phyloP scores from a whole-genome alignment of 306 rosid genomes.

The Malus asiatica region DNA sequence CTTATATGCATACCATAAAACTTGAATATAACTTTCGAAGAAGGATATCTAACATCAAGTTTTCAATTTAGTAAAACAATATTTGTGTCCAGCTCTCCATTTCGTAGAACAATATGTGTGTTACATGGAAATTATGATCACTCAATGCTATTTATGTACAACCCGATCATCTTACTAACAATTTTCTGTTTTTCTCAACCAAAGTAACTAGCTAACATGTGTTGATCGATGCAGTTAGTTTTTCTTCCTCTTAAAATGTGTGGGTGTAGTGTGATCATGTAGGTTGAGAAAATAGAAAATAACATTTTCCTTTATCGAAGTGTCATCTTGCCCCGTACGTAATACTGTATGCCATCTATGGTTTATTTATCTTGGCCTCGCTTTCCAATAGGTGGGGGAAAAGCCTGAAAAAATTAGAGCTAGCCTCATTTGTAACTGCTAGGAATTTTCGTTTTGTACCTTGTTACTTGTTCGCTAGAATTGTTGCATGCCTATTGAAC shows the following conservation, averaged over 20 bases:
- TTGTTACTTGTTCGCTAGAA: not conserved
- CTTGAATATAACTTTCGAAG: no score
- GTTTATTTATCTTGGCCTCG: not conserved
- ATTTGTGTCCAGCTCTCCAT: no score
- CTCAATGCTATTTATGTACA: no score
- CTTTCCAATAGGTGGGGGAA: not conserved
- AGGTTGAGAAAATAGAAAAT: not conserved
- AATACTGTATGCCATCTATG: not conserved
- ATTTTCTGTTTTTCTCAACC: no score
- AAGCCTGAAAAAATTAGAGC: not conserved
- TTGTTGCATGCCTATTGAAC: not conserved
- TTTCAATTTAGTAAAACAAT: no score
- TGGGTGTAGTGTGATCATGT: not conserved
- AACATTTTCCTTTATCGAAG: no score
- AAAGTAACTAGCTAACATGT: no score
- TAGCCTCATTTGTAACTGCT: not conserved
- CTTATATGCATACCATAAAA: no score
- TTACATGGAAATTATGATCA: no score
- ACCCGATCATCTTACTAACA: no score
- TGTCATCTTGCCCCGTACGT: not conserved
- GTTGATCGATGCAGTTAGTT: not conserved
- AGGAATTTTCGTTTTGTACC: not conserved
- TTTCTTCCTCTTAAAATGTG: not conserved
- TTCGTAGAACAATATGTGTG: no score
- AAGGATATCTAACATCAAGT: no score